Evolutionary conservation across 2,329 filamentous ascomycete species (phyloP), one percentile per base, ranked within the genome.

Genomic region (Parastagonospora nodorum): DNA sequence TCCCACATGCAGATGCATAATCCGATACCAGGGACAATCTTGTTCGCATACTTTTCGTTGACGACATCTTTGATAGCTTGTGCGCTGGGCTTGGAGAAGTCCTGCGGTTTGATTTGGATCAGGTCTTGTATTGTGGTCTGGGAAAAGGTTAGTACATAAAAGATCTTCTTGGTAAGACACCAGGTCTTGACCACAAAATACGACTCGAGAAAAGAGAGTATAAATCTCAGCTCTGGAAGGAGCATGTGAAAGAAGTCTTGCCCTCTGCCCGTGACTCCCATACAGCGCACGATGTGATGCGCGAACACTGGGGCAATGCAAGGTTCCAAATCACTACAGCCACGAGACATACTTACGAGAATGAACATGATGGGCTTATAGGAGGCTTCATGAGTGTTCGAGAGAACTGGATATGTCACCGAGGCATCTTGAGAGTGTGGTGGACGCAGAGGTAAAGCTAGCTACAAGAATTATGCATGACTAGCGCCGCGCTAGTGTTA

Each of bases 11-110:
- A 93, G 62, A 99, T 88, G 69, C 92, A 97, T 4, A 99, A 86
- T 9, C 94, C 94, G 51, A 97, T 87, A 69, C 94, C 94, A 71
- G 96, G 93, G 55, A 99, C 91, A 92, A 90, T 88, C 76, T 93
- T 94, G 77, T 99, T 97, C 52, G 93, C 87, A 75, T 97, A 99
- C 77, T 99, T 99, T 57, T 87, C 83, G 73, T 99, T 97, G 77
- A 99, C 94, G 66, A 94, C 94, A 77, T 99, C 92, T 75, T 97
- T 92, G 57, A 99, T 90, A 1, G 92, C 91, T 57, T 92, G 84
- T 29, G 85, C 83, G 68, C 90, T 95, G 53, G 85, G 82, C 74
- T 94, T 94, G 54, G 86, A 83, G 70, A 97, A 96, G 71, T 97
- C 90, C 66, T 90, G 84, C 1, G 94, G 94, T 29, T 85, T 83